Evolutionary conservation across 371 early-diverging fungal genomes (phyloP), one percentile per base, ranked within the genome.

Genomic region (Saksenaea vasiformis): DNA sequence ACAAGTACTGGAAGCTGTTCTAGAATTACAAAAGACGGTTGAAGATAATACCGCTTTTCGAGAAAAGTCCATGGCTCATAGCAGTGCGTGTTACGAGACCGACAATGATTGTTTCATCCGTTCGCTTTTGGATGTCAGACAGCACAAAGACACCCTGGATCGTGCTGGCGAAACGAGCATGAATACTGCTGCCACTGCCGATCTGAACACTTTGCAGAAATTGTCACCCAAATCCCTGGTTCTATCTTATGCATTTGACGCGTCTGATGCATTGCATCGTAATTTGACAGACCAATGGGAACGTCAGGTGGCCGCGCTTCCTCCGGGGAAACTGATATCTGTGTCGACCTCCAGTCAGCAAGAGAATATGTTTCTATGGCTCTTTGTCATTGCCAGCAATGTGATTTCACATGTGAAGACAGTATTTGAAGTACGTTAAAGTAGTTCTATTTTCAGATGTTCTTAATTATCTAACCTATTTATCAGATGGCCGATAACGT

Each of bases 221-320:
- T 19, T 22, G 10, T 22, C 10, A 22, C 51, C 51, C 3, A 47
- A 78, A 1, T 76, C 84, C 1, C 28, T 85, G 5, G 68, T 79
- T 17, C 69, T 88, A 0, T 83, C 84, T 0, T 86, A 84, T 58
- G 87, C 82, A 2, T 84, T 88, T 63, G 78, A 87, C 62, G 78
- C 79, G 51, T 82, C 84, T 22, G 77, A 80, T 4, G 67, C 77
- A n/a, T 77, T 77, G 56, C 76, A 78, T 53, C 66, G 78, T 17
- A 67, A 83, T 34, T 62, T 83, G 14, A 69, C 83, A 14, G 62
- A 77, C 17, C 66, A 70, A 14, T 87, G 86, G 83, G 78, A 78
- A 31, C 76, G 84, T 61, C 79, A 80, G 63, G 74, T 85, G 0
- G 67, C 87, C 31, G 69, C 74, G 0, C 58, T 78, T 15, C 64